phyloP scores from a whole-genome alignment of 2,329 filamentous ascomycete genomes.

The Ophiostoma tasmaniense region DNA sequence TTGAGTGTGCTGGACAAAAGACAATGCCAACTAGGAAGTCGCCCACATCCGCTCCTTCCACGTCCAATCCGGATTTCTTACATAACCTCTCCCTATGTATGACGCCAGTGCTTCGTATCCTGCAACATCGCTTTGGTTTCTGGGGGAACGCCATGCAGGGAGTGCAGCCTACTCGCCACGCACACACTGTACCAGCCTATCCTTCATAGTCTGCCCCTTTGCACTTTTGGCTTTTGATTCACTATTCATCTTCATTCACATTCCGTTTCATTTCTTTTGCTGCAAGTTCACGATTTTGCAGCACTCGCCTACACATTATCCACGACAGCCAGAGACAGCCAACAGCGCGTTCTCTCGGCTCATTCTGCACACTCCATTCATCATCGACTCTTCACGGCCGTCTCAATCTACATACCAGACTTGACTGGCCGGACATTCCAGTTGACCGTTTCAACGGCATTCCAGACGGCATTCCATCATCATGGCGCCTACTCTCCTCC shows the following conservation, averaged over 20 bases:
- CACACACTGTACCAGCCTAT: neutral
- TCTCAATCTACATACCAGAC: neutral
- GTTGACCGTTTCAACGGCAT: neutral
- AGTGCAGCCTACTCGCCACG: neutral
- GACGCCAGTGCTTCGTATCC: neutral
- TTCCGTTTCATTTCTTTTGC: neutral
- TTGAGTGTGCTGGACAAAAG: neutral
- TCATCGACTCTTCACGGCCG: neutral
- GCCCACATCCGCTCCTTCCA: neutral
- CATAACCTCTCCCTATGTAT: neutral
- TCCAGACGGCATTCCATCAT: slow-evolving; percentile 2
- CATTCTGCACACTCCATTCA: neutral
- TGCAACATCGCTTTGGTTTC: neutral
- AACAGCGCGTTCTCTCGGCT: neutral
- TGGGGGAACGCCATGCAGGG: slow-evolving; percentile 1
- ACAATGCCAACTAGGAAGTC: neutral
- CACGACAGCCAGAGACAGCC: neutral
- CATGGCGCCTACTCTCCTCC: slow-evolving; percentile 36
- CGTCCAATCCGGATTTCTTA: neutral
- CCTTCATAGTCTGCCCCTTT: neutral
- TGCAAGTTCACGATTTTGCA: neutral
- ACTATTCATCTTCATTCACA: neutral
- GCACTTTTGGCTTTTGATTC: neutral
- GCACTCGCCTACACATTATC: neutral
- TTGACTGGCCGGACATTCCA: neutral